These are phyloP conservation scores for Lepiota venenata DNA, from an alignment of 768 basidiomycete genomes.

Conservation along the genomic window DNA sequence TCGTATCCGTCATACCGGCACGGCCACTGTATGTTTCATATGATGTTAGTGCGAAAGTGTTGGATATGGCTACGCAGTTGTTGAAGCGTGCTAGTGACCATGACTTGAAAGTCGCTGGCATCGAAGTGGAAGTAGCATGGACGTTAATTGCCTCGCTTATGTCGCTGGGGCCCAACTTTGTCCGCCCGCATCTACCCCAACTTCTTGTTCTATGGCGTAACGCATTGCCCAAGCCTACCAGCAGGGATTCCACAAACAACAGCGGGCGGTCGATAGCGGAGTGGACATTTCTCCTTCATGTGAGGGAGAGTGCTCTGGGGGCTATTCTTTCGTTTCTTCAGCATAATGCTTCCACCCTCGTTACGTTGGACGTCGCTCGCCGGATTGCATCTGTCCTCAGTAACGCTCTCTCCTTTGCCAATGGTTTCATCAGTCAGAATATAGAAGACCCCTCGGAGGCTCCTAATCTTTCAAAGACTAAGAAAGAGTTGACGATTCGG, in stretches of 20 bases:
- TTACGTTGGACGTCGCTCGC: conserved; percentile 89
- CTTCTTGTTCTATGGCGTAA: conserved; percentile 96
- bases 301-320: conserved; percentile 86
- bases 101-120: conserved; percentile 73
- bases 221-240: conserved; percentile 91
- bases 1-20: conserved; percentile 82
- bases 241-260: conserved; percentile 67
- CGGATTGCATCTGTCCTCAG: conserved; percentile 83
- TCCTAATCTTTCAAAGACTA: conserved; percentile 21
- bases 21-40: conserved; percentile 93
- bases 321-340: conserved; percentile 87
- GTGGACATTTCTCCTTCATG: conserved; percentile 89
- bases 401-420: conserved; percentile 88
- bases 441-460: conserved; percentile 58
- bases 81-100: conserved; percentile 92
- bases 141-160: conserved; percentile 86
- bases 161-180: conserved; percentile 91
- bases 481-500: conserved; percentile 55
- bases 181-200: conserved; percentile 90
- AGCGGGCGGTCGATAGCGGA: conserved; percentile 68
- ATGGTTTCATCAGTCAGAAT: conserved; percentile 72
- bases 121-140: conserved; percentile 95
- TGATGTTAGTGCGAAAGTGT: conserved; percentile 85
- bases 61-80: conserved; percentile 87
- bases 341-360: conserved; percentile 69